Evolutionary conservation across 208 protist genomes (phyloP).

Genomic region (Leishmania tarentolae): DNA sequence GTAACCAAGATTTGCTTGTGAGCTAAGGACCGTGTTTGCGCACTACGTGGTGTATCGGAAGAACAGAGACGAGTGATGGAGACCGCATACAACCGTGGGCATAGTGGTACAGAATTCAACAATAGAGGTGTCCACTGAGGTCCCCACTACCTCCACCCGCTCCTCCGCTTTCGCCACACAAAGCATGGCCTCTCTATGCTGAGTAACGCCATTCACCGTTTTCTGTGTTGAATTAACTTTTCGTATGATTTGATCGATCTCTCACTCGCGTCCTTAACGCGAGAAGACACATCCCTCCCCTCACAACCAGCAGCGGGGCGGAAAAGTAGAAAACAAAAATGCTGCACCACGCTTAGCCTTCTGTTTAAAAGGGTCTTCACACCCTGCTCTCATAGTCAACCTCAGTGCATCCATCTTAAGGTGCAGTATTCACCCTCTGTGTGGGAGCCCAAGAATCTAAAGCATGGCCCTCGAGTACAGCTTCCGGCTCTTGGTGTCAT

Average conservation of each 20-base stretch:
- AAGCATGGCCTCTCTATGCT: not conserved
- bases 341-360: not conserved
- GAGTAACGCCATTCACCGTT: not conserved
- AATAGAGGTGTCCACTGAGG: not conserved
- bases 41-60: not conserved
- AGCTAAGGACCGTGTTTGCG: not conserved
- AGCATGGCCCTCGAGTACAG: not conserved
- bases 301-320: not conserved
- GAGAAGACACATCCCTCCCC: not conserved
- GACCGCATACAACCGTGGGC: not conserved
- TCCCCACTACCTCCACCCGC: not conserved
- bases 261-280: not conserved
- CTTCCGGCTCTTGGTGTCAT: not conserved
- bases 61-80: not conserved
- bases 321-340: too few relatives aligned
- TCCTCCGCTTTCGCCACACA: not conserved
- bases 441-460: not conserved
- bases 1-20: not conserved
- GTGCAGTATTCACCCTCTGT: not conserved
- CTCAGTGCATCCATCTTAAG: not conserved
- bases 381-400: not conserved
- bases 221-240: not conserved
- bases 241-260: not conserved
- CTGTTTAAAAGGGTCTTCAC: not conserved
- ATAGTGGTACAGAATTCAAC: not conserved